phyloP scores from a whole-genome alignment of 257 asterid genomes.

The Solanum chiquidenum region DNA sequence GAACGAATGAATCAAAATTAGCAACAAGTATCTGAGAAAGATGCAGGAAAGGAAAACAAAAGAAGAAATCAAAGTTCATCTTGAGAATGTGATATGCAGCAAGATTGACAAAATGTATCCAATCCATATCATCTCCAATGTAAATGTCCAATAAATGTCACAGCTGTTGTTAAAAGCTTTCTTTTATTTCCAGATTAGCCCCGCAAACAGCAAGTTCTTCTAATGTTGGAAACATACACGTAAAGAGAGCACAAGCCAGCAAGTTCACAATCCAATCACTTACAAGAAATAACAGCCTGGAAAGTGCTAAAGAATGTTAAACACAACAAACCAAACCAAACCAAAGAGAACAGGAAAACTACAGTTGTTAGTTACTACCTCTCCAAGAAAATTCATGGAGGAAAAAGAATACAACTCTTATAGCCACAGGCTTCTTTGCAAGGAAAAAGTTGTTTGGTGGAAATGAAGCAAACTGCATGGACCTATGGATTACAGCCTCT shows the following conservation, averaged over 20 bases:
- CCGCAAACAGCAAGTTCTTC: neutral
- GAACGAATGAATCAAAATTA: neutral
- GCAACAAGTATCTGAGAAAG: neutral
- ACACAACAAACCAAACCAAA: neutral
- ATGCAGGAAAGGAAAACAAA: neutral
- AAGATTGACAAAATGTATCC: neutral
- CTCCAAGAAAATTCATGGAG: neutral
- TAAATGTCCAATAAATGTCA: neutral
- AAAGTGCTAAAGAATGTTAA: neutral
- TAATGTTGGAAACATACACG: neutral
- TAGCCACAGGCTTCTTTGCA: neutral
- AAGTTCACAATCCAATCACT: neutral
- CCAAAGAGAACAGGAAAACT: neutral
- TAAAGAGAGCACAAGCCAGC: neutral
- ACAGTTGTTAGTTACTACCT: neutral
- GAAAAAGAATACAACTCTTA: neutral
- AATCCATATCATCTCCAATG: neutral
- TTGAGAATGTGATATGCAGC: neutral
- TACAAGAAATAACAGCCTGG: neutral
- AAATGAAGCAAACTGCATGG: neutral
- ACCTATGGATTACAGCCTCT: neutral
- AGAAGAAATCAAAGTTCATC: neutral
- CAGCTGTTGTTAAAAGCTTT: neutral
- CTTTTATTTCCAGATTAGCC: neutral
- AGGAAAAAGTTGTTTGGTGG: neutral